Evolutionary conservation across 2,329 filamentous ascomycete species (phyloP).

Genomic region (Coniochaeta hoffmannii): DNA sequence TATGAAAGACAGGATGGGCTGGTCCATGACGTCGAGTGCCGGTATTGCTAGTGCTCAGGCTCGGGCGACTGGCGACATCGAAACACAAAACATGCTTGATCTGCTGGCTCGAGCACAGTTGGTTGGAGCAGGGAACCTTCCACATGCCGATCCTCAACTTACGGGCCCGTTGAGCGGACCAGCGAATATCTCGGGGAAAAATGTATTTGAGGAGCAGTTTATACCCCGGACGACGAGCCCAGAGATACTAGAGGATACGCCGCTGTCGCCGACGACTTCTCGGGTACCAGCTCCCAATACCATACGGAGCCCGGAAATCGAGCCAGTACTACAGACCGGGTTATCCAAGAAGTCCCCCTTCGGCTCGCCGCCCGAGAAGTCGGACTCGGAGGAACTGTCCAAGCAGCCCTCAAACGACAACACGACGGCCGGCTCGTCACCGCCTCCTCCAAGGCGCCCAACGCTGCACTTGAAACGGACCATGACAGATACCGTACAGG

Average conservation of each 20-base stretch:
- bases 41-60: conserved; percentile 79
- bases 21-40: conserved; percentile 62
- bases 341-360: neutral
- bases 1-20: conserved; percentile 86
- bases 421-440: conserved; percentile 42
- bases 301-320: neutral
- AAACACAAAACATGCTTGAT: conserved; percentile 87
- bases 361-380: neutral
- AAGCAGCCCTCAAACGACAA: conserved; percentile 7
- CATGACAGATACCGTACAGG: conserved; percentile 72
- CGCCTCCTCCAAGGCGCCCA: conserved; percentile 51
- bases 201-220: conserved; percentile 83
- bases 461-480: conserved; percentile 70
- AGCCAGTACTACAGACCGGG: neutral
- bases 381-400: neutral
- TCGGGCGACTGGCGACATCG: conserved; percentile 71
- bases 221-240: conserved; percentile 44
- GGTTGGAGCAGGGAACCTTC: conserved; percentile 59
- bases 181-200: conserved; percentile 62
- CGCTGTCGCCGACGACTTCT: conserved; percentile 24
- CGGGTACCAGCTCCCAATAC: conserved; percentile 8
- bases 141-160: conserved; percentile 33
- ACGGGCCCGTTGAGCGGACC: conserved; percentile 73
- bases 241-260: conserved; percentile 31
- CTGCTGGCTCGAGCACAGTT: conserved; percentile 75